Evolutionary conservation across 805 yeast genomes (phyloP), one percentile per base, ranked within the genome.

Genomic region (Vanderwaltozyma verrucispora): DNA sequence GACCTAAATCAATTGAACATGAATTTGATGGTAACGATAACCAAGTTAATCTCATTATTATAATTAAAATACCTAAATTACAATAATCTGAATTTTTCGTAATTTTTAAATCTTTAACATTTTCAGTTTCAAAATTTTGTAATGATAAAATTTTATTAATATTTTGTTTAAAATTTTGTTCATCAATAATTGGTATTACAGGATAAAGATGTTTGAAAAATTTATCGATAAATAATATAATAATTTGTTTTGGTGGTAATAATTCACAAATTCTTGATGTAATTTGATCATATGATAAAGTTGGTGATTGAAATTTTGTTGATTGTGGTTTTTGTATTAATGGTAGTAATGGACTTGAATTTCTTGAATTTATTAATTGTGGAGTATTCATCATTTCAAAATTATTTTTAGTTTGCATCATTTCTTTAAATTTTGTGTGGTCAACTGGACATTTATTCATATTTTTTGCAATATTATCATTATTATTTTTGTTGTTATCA

Each of bases 161-260:
- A 41, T 55, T 62, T 23, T 44, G 41, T 36, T 53, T 56, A 63
- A 62, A 36, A 47, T 60, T 51, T 36, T 43, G 51, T 38, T 80
- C 85, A 54, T 80, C 86, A 25, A 80, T 57, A 43, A 71, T 75
- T 3, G 92, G 88, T 47, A 80, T 64, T 39, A 71, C 77, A 12
- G 82, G 71, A 51, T 81, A 81, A 5, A 80, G 57, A 25, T 68
- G 64, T 10, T 65, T 66, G 51, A 80, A 80, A 44, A 73, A 80
- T 44, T 77, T 62, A 41, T 77, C 74, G 21, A 80, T 59, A 34
- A 77, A 60, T 32, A 67, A 49, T 74, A 81, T 73, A 8, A 78
- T 64, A 1, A 74, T 67, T 40, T 64, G 66, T 46, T 72, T 71
- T 21, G 62, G 66, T 0, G 88, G 88, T 33, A 80, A 48, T 36